phyloP scores from a whole-genome alignment of 2,329 filamentous ascomycete species.

The Triangularia verruculosa region DNA sequence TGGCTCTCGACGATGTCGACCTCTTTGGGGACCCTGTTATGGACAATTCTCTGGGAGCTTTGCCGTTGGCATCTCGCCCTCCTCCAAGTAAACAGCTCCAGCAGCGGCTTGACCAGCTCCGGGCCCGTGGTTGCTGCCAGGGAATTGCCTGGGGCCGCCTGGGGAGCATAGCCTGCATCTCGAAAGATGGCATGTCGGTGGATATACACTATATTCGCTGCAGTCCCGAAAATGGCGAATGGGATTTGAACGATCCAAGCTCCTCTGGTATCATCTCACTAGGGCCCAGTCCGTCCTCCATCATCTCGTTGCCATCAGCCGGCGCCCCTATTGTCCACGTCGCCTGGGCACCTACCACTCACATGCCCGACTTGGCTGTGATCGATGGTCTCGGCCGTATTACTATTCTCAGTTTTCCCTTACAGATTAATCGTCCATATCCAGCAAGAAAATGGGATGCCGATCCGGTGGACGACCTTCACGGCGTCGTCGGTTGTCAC shows the following conservation, averaged over 20 bases:
- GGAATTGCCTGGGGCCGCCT: conserved; percentile 83
- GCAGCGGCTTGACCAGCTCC: conserved; percentile 72
- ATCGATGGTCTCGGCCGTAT: conserved; percentile 78
- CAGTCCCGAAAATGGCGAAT: conserved; percentile 65
- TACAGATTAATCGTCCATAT: conserved; percentile 70
- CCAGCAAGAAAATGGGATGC: conserved; percentile 58
- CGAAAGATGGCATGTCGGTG: conserved; percentile 65
- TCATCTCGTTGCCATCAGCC: conserved; percentile 58
- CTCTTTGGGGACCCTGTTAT: conserved; percentile 40
- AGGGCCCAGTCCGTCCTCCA: conserved; percentile 42
- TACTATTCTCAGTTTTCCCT: conserved; percentile 67
- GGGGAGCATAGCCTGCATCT: conserved; percentile 81
- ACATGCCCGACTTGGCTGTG: conserved; percentile 72
- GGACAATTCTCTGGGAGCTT: conserved; percentile 41
- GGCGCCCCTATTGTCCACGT: conserved; percentile 73
- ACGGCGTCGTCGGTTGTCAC: conserved; percentile 76
- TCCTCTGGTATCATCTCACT: conserved; percentile 60
- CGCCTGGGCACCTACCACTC: conserved; percentile 70
- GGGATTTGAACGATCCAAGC: conserved; percentile 73
- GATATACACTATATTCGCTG: conserved; percentile 71
- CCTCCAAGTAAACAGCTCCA: conserved; percentile 64
- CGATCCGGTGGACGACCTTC: conserved; percentile 72
- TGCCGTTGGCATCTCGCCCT: conserved; percentile 40
- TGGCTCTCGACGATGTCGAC: conserved; percentile 66
- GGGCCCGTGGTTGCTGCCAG: conserved; percentile 73